Evolutionary conservation across 129 eudicot genomes (phyloP), one percentile per base, ranked within the genome.

Genomic region (Gnaphalium uliginosum): DNA sequence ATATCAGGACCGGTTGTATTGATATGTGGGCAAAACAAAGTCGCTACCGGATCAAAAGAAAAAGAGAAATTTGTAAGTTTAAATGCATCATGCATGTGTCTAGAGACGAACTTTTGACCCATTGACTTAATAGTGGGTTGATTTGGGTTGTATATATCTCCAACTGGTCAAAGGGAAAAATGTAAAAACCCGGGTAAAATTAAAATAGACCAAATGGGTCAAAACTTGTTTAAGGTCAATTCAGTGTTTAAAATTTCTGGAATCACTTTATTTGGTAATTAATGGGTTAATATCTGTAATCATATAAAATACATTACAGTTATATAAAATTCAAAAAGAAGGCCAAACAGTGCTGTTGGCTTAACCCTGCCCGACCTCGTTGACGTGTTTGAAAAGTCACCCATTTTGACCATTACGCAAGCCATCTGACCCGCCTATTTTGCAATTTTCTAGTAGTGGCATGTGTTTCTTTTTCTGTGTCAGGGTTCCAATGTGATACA

Each of bases 1-100:
- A 73, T 95, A 75, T 83, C 96, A 24, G 99, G 96, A 50, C 97
- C 99, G 18, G 81, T 95, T 65, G 90, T 95, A 66, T 73, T 95
- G 81, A 95, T 95, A 64, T 95, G 97, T 72, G 99, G 99, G 51
- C 97, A 89, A 81, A 95, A 89, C 83, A 95, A 91, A 85, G 89
- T 78, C 48, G 97, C 87, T 79, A 79, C 89, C 24, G 94, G 90
- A 66, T 82, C 96, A 19, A 95, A 95, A 84, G 97, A 95, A 80
- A 95, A 87, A 64, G 97, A 86, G 71, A 95, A 88, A 86, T 91
- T 86, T 84, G 97, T 95, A 82, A 87, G 96, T 78, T 71, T 50
- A 48, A 56, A 19, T 66, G 26, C 41, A 68, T 62, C 71, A 26
- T 57, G 71, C 30, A 21, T 61, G 33, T 4, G n/a, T 25, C 5